Base-by-base conservation (phyloP, 1,284 basidiomycete genomes). In the Cryptococcus depauperatus region DNA sequence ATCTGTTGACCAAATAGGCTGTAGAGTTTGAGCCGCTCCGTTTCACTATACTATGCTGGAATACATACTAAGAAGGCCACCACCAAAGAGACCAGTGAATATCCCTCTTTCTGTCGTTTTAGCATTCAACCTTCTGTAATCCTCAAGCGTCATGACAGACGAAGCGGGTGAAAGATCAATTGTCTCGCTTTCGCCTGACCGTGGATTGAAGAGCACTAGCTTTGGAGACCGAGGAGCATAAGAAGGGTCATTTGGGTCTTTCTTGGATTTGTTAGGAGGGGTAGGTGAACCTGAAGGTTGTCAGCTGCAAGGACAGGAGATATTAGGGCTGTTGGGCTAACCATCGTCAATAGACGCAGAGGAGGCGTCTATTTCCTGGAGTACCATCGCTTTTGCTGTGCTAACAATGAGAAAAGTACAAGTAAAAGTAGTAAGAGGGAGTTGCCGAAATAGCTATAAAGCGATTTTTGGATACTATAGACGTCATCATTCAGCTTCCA, bases 261-360 rank as follows among this genome's bases (percentile, higher is more conserved):
- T 21, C 19, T 14, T 30, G 7, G 16, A 22, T 13, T 16, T 18
- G 10, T 14, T 29, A 6, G 38, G 7, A 25, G 44, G 8, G 19
- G 35, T 10, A 8, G 46, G 35, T 2, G 47, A 52, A 35, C 50
- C 50, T 51, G 23, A 32, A 33, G 16, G 29, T 28, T 7, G 27
- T 33, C 5, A 23, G 16, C 21, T 10, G 18, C 22, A 16, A 25
- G 32, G 34, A 39, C 5, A 6, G 26, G 16, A 29, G 18, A 35
- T 4, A 13, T 32, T 8, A n/a, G n/a, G n/a, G n/a, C n/a, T n/a
- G n/a, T n/a, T n/a, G n/a, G 22, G 41, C 50, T 33, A 16, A 51
- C 50, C 50, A 44, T 52, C 50, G 46, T 52, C 50, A 33, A 52
- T 52, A 19, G 46, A 26, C 13, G 47, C 28, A 14, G 50, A 46